These are phyloP conservation scores for Strigomonas oncopelti DNA, from an alignment of 208 protist genomes.

Conservation along the genomic window DNA sequence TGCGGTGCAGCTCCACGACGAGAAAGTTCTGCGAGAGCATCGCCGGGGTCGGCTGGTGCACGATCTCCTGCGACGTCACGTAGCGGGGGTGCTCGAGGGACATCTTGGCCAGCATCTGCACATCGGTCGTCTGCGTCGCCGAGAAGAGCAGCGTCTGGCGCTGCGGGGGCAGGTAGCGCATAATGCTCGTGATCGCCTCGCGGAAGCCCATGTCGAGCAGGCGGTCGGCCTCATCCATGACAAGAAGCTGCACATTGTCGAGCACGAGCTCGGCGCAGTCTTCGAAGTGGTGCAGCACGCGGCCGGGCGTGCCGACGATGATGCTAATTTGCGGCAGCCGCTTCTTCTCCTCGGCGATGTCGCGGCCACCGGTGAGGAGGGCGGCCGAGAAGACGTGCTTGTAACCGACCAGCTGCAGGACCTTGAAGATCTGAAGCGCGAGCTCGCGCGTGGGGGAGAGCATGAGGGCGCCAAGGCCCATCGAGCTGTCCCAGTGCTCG, in stretches of 20 bases:
- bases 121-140: slow-evolving; percentile 97
- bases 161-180: slow-evolving; percentile 81
- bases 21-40: slow-evolving; percentile 94
- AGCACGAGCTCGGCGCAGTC: slow-evolving; percentile 90
- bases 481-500: slow-evolving; percentile 81
- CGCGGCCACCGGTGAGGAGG: slow-evolving; percentile 98
- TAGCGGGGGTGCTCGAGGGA: slow-evolving; percentile 93
- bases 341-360: slow-evolving; percentile 92
- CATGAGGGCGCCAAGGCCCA: slow-evolving; percentile 97
- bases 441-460: slow-evolving; percentile 99
- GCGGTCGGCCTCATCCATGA: slow-evolving; percentile 98
- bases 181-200: slow-evolving; percentile 91
- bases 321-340: slow-evolving; percentile 95
- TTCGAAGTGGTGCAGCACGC: slow-evolving; percentile 98
- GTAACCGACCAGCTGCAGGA: slow-evolving; percentile 92
- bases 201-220: slow-evolving; percentile 98
- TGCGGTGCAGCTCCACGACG: slow-evolving; percentile 87
- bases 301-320: slow-evolving; percentile 98
- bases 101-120: slow-evolving; percentile 92
- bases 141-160: slow-evolving; percentile 99
- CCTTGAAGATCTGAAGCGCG: slow-evolving; percentile 98
- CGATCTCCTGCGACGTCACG: slow-evolving; percentile 90
- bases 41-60: slow-evolving; percentile 75
- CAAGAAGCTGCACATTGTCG: slow-evolving; percentile 94
- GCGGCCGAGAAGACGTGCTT: slow-evolving; percentile 94